Evolutionary conservation across 345 rosid species (phyloP).

Genomic region (Stellera chamaejasme): DNA sequence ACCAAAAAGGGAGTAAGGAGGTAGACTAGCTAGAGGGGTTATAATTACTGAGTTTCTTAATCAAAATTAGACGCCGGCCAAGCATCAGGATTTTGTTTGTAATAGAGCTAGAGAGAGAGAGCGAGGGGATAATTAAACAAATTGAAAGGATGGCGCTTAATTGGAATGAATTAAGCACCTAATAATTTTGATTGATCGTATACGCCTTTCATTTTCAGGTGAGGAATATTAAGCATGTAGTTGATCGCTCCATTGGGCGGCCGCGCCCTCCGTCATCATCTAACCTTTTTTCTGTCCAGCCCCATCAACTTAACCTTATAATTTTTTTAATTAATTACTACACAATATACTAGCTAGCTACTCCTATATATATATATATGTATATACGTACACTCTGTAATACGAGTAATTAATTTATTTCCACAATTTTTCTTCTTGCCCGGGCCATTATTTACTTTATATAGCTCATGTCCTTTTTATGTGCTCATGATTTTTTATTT

Average conservation of each 20-base stretch:
- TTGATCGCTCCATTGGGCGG: conserved; percentile 20
- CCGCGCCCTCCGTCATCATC: conserved; percentile 7
- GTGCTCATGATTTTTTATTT: too few species aligned
- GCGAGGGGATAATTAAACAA: conserved; percentile 21
- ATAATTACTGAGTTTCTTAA: too few species aligned
- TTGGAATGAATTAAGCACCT: conserved; percentile 10
- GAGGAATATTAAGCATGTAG: conserved; percentile 12
- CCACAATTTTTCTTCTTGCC: too few species aligned
- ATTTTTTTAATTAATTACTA: conserved; percentile 1
- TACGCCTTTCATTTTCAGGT: not conserved
- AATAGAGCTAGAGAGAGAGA: too few species aligned
- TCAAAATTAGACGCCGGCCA: not conserved
- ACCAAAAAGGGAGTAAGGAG: too few species aligned
- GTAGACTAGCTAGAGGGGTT: too few species aligned
- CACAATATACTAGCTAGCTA: too few species aligned
- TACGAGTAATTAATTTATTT: too few species aligned
- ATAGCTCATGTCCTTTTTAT: too few species aligned
- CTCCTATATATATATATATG: too few species aligned
- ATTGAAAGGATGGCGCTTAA: not conserved
- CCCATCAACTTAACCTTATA: conserved; percentile 8
- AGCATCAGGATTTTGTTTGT: conserved; percentile 29
- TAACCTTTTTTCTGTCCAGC: conserved; percentile 5
- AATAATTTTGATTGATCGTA: conserved; percentile 5
- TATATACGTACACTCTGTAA: too few species aligned
- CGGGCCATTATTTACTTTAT: too few species aligned